Evolutionary conservation across 306 rosid genomes (phyloP), one percentile per base, ranked within the genome.

Genomic region (Echinosophora koreensis): DNA sequence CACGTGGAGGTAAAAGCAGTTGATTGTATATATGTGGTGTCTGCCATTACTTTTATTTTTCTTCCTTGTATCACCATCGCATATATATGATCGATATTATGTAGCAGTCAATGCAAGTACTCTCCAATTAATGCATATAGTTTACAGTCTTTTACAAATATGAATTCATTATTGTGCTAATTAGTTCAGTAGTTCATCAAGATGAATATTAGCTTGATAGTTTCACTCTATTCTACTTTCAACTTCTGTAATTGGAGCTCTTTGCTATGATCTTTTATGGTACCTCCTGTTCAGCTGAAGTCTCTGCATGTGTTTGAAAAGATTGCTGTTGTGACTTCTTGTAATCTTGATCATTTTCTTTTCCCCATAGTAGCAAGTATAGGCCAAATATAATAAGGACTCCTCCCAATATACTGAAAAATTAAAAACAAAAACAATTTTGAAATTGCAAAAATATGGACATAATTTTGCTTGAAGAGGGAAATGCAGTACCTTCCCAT

Each of bases 341-440:
- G 63, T 22, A 64, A 74, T 66, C 72, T 71, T 35, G 57, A 58
- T 88, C 83, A 39, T 34, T 42, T 68, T 76, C 86, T 73, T 86
- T 83, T 34, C 88, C 88, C 92, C 89, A 81, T 47, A 81, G 46
- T 9, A 83, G 86, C 62, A 84, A 44, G 84, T 84, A 86, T 1
- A 81, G 80, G 22, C 84, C 86, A 3, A 79, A 52, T 69, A 83
- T 76, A 32, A 88, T 75, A 69, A 79, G 46, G 32, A 71, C 56
- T 4, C 74, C 88, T 81, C 89, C 91, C 74, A 81, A 17, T 72
- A 86, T 64, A 75, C 86, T 88, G 86, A 63, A 62, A 72, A 8
- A 51, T 66, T 54, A 28, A 69, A 47, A 61, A 38, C 2, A 2
- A 16, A 30, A 13, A 30, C 3, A 30, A 30, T 2, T 16, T 18